These are phyloP conservation scores for Hypoxylon cercidicola DNA, from an alignment of 495 filamentous ascomycete species.

Conservation along the genomic window DNA sequence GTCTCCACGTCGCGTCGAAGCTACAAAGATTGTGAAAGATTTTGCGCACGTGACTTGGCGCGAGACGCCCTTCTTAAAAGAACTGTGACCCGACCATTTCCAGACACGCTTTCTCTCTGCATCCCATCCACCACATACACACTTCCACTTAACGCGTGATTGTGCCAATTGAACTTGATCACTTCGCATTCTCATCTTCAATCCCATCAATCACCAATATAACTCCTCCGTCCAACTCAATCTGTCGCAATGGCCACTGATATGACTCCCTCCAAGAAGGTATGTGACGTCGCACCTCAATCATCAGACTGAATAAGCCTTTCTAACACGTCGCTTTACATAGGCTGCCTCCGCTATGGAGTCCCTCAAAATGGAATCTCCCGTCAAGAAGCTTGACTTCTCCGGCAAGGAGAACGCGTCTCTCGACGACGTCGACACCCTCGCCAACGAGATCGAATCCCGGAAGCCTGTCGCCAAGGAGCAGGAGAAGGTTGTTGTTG, in stretches of 20 bases:
- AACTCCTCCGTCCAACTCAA: slow-evolving; percentile 11
- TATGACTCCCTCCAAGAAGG: slow-evolving; percentile 89
- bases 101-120: slow-evolving; percentile 32
- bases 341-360: slow-evolving; percentile 88
- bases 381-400: slow-evolving; percentile 89
- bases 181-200: slow-evolving; percentile 17
- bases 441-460: slow-evolving; percentile 64
- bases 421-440: slow-evolving; percentile 64
- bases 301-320: slow-evolving; percentile 9
- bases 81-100: slow-evolving; percentile 30
- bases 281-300: slow-evolving; percentile 50
- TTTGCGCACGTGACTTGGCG: slow-evolving; percentile 45
- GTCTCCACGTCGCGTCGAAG: slow-evolving; percentile 16
- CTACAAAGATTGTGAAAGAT: slow-evolving; percentile 7
- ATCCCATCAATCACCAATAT: neutral
- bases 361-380: slow-evolving; percentile 92
- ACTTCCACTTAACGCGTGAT: slow-evolving; percentile 30
- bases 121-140: slow-evolving; percentile 35
- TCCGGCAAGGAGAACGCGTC: slow-evolving; percentile 86
- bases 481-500: slow-evolving; percentile 60
- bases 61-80: slow-evolving; percentile 43
- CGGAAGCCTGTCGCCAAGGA: slow-evolving; percentile 62
- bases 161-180: slow-evolving; percentile 21
- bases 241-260: slow-evolving; percentile 70
- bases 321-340: slow-evolving; percentile 51